A percentile compares a stretch with the other conserved stretches of the same genome.
phyloP scores from a whole-genome alignment of 805 yeast species.

The Starmerella apicola region DNA sequence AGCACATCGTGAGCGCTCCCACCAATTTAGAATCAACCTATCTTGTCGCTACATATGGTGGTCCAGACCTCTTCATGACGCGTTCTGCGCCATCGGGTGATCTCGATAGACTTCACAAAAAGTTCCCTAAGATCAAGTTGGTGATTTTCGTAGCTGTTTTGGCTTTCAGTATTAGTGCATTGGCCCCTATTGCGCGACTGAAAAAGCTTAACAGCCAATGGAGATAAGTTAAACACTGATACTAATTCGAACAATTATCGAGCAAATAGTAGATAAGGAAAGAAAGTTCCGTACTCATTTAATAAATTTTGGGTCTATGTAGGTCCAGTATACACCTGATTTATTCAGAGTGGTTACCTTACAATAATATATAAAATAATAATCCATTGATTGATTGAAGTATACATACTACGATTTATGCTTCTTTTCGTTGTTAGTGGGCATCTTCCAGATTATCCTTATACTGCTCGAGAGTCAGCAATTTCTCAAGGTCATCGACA shows the following conservation, averaged over 20 bases:
- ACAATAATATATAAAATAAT: too few species aligned
- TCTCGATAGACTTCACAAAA: constrained; percentile 58
- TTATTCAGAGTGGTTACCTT: too few species aligned
- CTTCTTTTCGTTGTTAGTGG: constrained; percentile 7
- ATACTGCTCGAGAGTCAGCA: constrained; percentile 26
- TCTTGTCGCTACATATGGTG: constrained; percentile 47
- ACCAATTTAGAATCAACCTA: constrained; percentile 76
- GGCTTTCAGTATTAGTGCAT: constrained; percentile 7
- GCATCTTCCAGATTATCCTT: constrained; percentile 13
- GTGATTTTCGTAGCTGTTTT: constrained; percentile 46
- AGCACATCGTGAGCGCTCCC: constrained; percentile 35
- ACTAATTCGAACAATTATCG: too few species aligned
- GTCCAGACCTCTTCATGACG: constrained; percentile 67
- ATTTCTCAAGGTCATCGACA: constrained; percentile 26
- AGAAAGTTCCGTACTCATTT: too few species aligned
- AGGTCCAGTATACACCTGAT: too few species aligned
- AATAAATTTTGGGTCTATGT: too few species aligned
- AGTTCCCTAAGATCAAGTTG: constrained; percentile 57
- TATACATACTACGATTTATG: too few species aligned
- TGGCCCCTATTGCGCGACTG: constrained; percentile 14
- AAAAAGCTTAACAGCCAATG: constrained; percentile 11
- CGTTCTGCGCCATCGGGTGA: constrained; percentile 68
- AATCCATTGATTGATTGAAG: too few species aligned
- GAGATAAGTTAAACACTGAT: too few species aligned
- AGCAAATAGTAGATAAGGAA: too few species aligned